Conservation (phyloP, 2,329 filamentous ascomycete species). For the Ophiosphaerella korrae region DNA sequence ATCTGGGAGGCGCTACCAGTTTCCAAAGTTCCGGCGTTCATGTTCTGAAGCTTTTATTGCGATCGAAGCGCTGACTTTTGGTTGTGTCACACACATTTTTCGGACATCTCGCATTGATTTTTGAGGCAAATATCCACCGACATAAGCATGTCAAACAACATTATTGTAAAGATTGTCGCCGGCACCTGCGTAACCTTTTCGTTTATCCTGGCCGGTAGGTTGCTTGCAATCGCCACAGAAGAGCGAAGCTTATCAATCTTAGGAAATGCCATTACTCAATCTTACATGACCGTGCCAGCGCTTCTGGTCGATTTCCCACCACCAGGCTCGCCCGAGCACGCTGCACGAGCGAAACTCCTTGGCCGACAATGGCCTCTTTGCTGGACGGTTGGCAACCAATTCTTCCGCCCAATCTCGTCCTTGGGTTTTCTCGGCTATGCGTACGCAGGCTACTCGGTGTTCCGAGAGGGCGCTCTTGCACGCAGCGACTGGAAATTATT, state of each 20-base stretch:
- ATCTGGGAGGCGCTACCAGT: constrained; percentile 2
- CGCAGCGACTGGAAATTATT: constrained; percentile 55
- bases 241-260: constrained; percentile 2
- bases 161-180: constrained; percentile 47
- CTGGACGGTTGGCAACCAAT: constrained; percentile 57
- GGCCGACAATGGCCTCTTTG: constrained; percentile 58
- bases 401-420: constrained; percentile 59
- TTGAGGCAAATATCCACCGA: background rate
- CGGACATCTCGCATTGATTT: background rate
- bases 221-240: background rate
- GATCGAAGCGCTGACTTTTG: constrained; percentile 1
- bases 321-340: constrained; percentile 49
- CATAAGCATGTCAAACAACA: constrained; percentile 38
- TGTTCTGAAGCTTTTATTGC: constrained; percentile 10
- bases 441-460: constrained; percentile 49
- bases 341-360: constrained; percentile 51
- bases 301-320: constrained; percentile 55
- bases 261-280: constrained; percentile 61
- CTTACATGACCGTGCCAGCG: constrained; percentile 58
- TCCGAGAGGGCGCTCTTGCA: constrained; percentile 32
- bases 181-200: constrained; percentile 56
- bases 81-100: background rate
- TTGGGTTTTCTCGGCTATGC: constrained; percentile 56
- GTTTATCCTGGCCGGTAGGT: constrained; percentile 55
- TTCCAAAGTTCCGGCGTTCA: constrained; percentile 4